Evolutionary conservation across 345 rosid genomes (phyloP).

Genomic region (Ceriops zippeliana): DNA sequence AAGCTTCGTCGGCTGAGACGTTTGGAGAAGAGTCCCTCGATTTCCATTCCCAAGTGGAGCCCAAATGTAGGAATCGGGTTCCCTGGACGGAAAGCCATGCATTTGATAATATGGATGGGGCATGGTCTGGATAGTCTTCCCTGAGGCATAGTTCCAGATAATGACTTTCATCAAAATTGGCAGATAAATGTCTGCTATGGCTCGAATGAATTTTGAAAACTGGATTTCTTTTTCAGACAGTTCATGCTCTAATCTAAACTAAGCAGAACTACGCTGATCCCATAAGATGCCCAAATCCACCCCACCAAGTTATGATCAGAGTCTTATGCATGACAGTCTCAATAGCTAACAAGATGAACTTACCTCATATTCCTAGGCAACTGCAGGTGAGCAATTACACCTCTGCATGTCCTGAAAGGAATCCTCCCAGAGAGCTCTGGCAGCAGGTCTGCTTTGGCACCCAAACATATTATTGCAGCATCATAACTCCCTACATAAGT

Average conservation of each 20-base stretch:
- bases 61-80: conserved; percentile 50
- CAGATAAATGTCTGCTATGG: neutral
- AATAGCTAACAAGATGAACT: conserved; percentile 6
- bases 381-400: conserved; percentile 65
- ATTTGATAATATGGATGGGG: conserved; percentile 78
- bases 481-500: conserved; percentile 57
- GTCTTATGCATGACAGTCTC: neutral
- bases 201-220: too few relatives aligned
- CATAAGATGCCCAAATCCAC: neutral
- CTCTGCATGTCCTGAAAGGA: conserved; percentile 88
- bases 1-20: conserved; percentile 69
- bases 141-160: conserved; percentile 32
- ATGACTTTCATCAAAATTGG: neutral
- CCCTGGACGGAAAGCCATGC: conserved; percentile 89
- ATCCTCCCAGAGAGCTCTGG: conserved; percentile 75
- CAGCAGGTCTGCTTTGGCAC: conserved; percentile 71
- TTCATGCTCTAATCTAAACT: too few relatives aligned
- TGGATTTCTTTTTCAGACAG: too few relatives aligned
- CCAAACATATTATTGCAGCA: conserved; percentile 73
- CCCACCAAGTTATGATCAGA: neutral
- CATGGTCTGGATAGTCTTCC: conserved; percentile 53
- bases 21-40: conserved; percentile 59
- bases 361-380: conserved; percentile 51
- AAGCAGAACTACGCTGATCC: neutral
- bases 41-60: conserved; percentile 93